Evolutionary conservation across 495 filamentous ascomycete species (phyloP).

Genomic region (Hypoxylon fragiforme): DNA sequence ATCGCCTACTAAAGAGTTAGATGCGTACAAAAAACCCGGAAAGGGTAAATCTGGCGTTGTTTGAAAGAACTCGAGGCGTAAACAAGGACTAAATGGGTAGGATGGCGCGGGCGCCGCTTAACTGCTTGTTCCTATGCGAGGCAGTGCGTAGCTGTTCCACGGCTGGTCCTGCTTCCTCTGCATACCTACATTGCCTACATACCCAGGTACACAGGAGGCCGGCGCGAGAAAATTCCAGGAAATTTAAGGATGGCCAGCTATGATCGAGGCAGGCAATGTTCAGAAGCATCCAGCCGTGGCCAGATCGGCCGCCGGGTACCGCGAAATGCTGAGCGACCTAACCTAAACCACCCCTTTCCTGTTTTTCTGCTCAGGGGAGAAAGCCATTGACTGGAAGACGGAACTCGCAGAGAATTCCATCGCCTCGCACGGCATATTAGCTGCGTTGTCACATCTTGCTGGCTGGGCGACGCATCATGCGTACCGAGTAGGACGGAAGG

Average conservation of each 20-base stretch:
- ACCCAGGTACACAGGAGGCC: too few relatives aligned
- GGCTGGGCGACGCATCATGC: conserved; percentile 4
- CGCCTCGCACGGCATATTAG: conserved; percentile 20
- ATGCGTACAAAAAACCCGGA: too few relatives aligned
- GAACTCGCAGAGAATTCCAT: conserved; percentile 5
- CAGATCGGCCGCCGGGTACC: conserved; percentile 29
- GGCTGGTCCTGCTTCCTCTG: conserved; percentile 9
- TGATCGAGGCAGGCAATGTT: conserved; percentile 27
- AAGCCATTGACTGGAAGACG: neutral
- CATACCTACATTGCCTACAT: conserved; percentile 7
- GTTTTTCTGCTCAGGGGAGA: conserved; percentile 9
- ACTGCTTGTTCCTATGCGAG: conserved; percentile 14
- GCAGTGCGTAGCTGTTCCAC: conserved; percentile 19
- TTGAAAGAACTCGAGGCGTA: neutral
- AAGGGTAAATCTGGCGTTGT: neutral
- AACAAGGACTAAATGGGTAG: neutral
- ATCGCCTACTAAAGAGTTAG: too few relatives aligned
- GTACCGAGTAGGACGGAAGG: conserved; percentile 13
- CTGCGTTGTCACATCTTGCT: conserved; percentile 14
- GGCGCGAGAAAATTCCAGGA: conserved; percentile 23
- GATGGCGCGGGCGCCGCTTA: conserved; percentile 8
- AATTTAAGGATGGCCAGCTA: conserved; percentile 28
- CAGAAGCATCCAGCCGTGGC: conserved; percentile 28
- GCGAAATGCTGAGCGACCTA: conserved; percentile 26
- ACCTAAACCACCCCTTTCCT: conserved; percentile 17